A percentile compares a stretch with the other conserved stretches of the same genome.
Conservation (phyloP, 2,329 filamentous ascomycete genomes). For the Cladosporium colombiae region DNA sequence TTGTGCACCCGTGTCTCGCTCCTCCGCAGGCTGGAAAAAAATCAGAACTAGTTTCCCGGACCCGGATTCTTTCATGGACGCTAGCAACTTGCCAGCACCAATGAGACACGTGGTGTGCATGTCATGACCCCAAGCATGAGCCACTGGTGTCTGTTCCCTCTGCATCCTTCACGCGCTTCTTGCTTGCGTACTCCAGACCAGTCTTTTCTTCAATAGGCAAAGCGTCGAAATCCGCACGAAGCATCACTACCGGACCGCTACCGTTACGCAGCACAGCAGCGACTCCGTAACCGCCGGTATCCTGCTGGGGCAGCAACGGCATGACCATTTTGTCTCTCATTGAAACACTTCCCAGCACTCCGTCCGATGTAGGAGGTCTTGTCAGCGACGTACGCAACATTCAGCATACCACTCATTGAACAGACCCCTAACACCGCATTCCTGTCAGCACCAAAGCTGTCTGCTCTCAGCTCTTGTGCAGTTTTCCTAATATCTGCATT, state of each 20-base stretch:
- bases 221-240: slow-evolving; percentile 65
- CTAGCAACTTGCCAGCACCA: slow-evolving; percentile 54
- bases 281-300: not conserved
- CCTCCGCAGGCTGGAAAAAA: slow-evolving; percentile 71
- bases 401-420: no score
- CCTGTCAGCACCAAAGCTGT: no score
- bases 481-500: no score
- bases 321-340: no score
- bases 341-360: no score
- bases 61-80: slow-evolving; percentile 48
- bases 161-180: slow-evolving; percentile 41
- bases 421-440: no score
- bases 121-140: slow-evolving; percentile 71
- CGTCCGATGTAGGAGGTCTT: no score
- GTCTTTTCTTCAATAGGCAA: slow-evolving; percentile 60
- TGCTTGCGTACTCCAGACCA: slow-evolving; percentile 57
- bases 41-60: slow-evolving; percentile 62
- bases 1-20: slow-evolving; percentile 62
- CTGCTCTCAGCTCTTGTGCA: no score
- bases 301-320: not conserved
- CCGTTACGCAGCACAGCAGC: slow-evolving; percentile 46
- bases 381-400: no score
- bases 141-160: slow-evolving; percentile 57
- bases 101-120: slow-evolving; percentile 63
- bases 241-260: slow-evolving; percentile 54